Evolutionary conservation across 495 filamentous ascomycete species (phyloP).

Genomic region (Aspergillus haitiensis): DNA sequence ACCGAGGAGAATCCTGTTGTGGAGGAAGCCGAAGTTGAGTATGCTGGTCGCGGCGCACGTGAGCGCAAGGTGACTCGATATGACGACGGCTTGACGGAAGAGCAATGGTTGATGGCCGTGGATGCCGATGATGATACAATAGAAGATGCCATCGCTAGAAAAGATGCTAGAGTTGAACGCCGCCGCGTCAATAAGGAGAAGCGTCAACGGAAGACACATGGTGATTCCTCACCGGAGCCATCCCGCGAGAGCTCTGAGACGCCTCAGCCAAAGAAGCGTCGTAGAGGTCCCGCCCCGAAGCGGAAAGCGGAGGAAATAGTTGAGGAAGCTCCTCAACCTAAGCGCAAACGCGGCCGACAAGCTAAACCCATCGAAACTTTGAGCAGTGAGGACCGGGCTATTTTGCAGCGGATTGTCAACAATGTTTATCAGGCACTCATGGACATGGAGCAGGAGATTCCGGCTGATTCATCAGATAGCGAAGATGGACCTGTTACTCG

Average conservation of each 20-base stretch:
- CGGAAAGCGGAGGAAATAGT: slow-evolving; percentile 80
- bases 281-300: slow-evolving; percentile 71
- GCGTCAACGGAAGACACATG: slow-evolving; percentile 44
- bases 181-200: slow-evolving; percentile 74
- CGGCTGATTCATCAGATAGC: slow-evolving; percentile 60
- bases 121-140: slow-evolving; percentile 94
- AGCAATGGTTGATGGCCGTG: slow-evolving; percentile 91
- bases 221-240: slow-evolving; percentile 73
- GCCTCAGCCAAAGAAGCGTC: slow-evolving; percentile 65
- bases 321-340: slow-evolving; percentile 75
- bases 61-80: slow-evolving; percentile 92
- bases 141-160: slow-evolving; percentile 88
- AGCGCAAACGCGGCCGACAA: slow-evolving; percentile 76
- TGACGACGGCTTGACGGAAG: slow-evolving; percentile 95
- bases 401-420: slow-evolving; percentile 73
- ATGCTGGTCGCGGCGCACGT: slow-evolving; percentile 84
- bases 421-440: slow-evolving; percentile 75
- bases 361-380: slow-evolving; percentile 62
- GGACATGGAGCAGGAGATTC: slow-evolving; percentile 65
- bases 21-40: slow-evolving; percentile 73
- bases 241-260: slow-evolving; percentile 79
- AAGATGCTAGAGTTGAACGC: slow-evolving; percentile 77
- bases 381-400: slow-evolving; percentile 46
- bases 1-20: slow-evolving; percentile 79
- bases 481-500: slow-evolving; percentile 63